These are phyloP conservation scores for Diutina ranongensis DNA, from an alignment of 1,139 yeast genomes.

Conservation along the genomic window DNA sequence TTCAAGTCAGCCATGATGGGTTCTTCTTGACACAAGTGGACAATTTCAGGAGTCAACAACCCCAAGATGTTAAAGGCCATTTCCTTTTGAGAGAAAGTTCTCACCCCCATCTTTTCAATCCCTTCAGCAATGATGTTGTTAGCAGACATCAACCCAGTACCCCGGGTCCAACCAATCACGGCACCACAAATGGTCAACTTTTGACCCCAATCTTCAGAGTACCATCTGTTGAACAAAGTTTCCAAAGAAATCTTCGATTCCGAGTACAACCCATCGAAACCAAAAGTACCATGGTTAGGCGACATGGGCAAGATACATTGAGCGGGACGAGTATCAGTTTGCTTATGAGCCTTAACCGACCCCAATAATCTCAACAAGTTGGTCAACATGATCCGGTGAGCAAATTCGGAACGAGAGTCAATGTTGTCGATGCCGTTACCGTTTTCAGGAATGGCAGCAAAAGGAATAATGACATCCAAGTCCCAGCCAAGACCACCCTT, in stretches of 20 bases:
- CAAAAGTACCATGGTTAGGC: conserved; percentile 98
- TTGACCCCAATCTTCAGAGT: conserved; percentile 92
- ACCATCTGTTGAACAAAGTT: conserved; percentile 97
- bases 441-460: conserved; percentile 97
- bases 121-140: conserved; percentile 97
- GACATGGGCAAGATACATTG: conserved; percentile 93
- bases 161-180: conserved; percentile 98
- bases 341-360: conserved; percentile 75
- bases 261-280: conserved; percentile 95
- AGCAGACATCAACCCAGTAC: conserved; percentile 96
- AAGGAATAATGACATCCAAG: conserved; percentile 89
- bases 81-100: conserved; percentile 96
- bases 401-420: conserved; percentile 92
- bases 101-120: conserved; percentile 87
- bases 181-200: conserved; percentile 97
- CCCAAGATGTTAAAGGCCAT: conserved; percentile 98
- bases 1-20: conserved; percentile 97
- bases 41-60: conserved; percentile 77
- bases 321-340: conserved; percentile 92
- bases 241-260: conserved; percentile 93
- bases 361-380: conserved; percentile 89
- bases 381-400: conserved; percentile 97
- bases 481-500: conserved; percentile 97
- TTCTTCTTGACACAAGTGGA: conserved; percentile 78
- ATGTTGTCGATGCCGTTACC: conserved; percentile 91